Evolutionary conservation across 139 green algal genomes (phyloP).

Genomic region (Haematococcus sp.): DNA sequence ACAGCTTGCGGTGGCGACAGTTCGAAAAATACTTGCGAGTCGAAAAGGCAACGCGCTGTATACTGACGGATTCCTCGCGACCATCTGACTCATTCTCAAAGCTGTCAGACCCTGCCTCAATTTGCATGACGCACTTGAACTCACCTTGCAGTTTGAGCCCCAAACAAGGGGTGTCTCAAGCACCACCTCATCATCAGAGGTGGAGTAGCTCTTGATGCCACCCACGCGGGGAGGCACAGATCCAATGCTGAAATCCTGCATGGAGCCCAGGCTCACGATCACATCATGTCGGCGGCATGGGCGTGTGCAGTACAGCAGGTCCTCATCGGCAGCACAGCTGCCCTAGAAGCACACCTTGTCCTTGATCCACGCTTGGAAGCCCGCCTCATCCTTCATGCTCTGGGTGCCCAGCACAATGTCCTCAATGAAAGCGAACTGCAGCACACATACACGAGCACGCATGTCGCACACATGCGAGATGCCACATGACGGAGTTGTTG

Average conservation of each 20-base stretch:
- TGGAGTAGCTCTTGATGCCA: conserved; percentile 67
- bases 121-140: no score
- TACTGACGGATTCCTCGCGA: no score
- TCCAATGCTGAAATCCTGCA: conserved; percentile 54
- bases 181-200: conserved; percentile 63
- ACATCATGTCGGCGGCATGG: no score
- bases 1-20: no score
- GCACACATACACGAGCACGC: no score
- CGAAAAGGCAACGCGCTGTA: no score
- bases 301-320: no score
- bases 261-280: background rate
- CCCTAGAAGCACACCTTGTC: conserved; percentile 11
- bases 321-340: no score
- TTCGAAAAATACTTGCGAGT: no score
- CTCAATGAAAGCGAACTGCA: conserved; percentile 34
- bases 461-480: no score
- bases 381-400: conserved; percentile 23
- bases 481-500: no score
- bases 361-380: conserved; percentile 6
- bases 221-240: conserved; percentile 41
- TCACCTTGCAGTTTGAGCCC: conserved; percentile 49
- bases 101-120: background rate
- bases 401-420: conserved; percentile 46
- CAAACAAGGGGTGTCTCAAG: conserved; percentile 63
- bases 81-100: no score